A percentile compares a stretch with the other conserved stretches of the same genome.
Evolutionary conservation across 1,284 basidiomycete species (phyloP).

Genomic region (Prillingera fragicola): DNA sequence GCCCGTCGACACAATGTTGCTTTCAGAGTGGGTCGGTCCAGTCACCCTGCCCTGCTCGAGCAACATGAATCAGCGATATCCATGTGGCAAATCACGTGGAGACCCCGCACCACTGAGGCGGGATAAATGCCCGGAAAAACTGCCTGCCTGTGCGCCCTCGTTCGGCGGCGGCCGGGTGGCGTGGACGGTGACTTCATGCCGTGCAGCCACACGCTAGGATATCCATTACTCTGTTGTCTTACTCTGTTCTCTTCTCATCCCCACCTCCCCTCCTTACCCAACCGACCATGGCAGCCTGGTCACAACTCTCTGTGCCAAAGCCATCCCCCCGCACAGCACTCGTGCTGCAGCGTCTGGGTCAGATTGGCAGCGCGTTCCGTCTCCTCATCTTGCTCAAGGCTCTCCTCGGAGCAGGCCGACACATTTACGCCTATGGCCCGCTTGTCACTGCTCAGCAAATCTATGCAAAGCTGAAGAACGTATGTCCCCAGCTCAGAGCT

Average conservation of each 20-base stretch:
- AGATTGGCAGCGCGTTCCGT: slow-evolving; percentile 11
- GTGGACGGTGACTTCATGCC: no score
- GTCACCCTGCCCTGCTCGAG: neutral
- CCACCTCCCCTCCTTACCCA: neutral
- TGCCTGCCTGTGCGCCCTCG: no score
- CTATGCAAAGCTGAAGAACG: slow-evolving; percentile 22
- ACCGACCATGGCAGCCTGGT: slow-evolving; percentile 15
- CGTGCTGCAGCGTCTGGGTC: slow-evolving; percentile 9
- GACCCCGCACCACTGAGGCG: no score
- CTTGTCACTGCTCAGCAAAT: slow-evolving; percentile 28
- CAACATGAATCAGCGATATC: no score
- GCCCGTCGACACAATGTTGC: neutral
- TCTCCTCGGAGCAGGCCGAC: slow-evolving; percentile 49
- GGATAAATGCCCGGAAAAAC: no score
- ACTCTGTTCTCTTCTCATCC: neutral
- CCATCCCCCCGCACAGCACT: slow-evolving; percentile 10
- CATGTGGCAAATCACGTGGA: no score
- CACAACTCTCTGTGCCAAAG: slow-evolving; percentile 5
- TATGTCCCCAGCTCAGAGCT: slow-evolving; percentile 2
- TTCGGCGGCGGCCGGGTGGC: no score
- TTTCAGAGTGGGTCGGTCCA: neutral
- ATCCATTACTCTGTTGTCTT: neutral
- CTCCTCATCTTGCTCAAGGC: slow-evolving; percentile 15
- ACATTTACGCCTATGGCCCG: slow-evolving; percentile 69
- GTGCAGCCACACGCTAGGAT: no score